A percentile compares a stretch with the other conserved stretches of the same genome.
Evolutionary conservation across 257 asterid genomes (phyloP).

Genomic region (Ajuga chamaepitys): DNA sequence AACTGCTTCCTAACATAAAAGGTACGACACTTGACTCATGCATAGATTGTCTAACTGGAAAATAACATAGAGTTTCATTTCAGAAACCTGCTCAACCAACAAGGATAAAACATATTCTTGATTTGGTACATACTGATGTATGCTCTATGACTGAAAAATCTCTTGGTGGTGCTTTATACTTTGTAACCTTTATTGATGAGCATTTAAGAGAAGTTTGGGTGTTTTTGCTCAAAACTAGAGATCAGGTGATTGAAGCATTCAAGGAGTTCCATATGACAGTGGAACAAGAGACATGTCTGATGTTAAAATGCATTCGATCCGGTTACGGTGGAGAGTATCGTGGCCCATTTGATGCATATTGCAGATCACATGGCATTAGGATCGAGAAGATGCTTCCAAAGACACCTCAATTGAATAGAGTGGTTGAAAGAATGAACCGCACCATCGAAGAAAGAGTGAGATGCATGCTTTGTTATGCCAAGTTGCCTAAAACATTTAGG

Average conservation of each 20-base stretch:
- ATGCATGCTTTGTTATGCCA: neutral
- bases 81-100: neutral
- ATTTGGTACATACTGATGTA: neutral
- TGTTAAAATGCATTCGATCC: neutral
- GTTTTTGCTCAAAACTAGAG: no score
- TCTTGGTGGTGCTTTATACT: neutral
- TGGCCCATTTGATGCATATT: neutral
- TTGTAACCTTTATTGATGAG: neutral
- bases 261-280: no score
- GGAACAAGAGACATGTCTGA: neutral
- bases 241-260: no score
- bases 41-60: neutral
- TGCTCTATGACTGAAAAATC: no score
- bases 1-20: no score
- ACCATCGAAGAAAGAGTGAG: neutral
- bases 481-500: neutral
- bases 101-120: neutral
- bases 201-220: neutral
- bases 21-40: no score
- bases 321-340: neutral
- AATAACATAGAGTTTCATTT: neutral
- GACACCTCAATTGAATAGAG: neutral
- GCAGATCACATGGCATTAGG: no score
- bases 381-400: neutral
- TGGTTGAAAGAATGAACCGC: neutral